Base-by-base conservation (phyloP, 2,329 filamentous ascomycete genomes). In the Fusarium goolgardi region DNA sequence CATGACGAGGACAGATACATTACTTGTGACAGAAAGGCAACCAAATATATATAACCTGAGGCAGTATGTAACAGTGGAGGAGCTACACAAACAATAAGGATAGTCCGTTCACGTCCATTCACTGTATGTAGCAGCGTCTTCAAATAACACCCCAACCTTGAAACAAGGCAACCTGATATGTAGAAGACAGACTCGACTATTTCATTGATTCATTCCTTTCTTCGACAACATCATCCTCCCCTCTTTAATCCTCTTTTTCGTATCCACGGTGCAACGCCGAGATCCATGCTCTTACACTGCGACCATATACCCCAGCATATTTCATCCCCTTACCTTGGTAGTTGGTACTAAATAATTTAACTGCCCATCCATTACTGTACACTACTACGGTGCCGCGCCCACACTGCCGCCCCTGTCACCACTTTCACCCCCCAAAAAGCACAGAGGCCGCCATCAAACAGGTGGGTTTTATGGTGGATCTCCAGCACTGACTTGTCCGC, bases 381-480 rank as follows among this genome's bases (percentile, higher is more conserved):
- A 37, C 50, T 60, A 51, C 65, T 60, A 51, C 65, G 47, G 46
- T 59, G 35, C 64, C 23, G 56, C 55, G 46, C 47, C 70, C 63
- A 69, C 62, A 60, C 53, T 59, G 60, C 65, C 54, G 25, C 49
- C 63, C 56, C 62, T 23, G 49, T 66, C 47, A 62, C 47, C 65
- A 69, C 47, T 55, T 55, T 37, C 59, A 54, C 55, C 54, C 56
- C 56, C 67, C 51, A 55, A 71, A 70, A 65, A 61, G 61, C 68
- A 49, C 63, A 73, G 57, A 66, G 67, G 66, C 70, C 59, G 70
- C 67, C 55, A 58, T 71, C 56, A 63, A 50, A 72, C 56, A 63
- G 70, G 68, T 70, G 68, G 70, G 67, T 63, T 67, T 65, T 71
- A 43, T 52, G 58, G 69, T 71, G 69, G 69, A 72, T 50, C 46